Conservation (phyloP, 2,329 filamentous ascomycete species). For the Phaeoacremonium minimum region DNA sequence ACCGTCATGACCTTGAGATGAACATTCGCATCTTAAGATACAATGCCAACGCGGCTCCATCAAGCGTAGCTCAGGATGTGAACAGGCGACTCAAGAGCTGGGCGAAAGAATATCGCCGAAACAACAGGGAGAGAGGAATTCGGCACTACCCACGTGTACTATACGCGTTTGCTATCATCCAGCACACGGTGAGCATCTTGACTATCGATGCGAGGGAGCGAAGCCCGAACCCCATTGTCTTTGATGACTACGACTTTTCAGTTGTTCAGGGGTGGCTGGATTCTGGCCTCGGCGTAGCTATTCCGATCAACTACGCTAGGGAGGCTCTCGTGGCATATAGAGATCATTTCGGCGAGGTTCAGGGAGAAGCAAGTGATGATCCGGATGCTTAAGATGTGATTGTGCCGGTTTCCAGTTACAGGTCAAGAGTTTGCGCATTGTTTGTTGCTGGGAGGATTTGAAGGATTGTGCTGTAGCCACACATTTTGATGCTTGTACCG, state of each 20-base stretch:
- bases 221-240: constrained; percentile 21
- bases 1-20: constrained; percentile 11
- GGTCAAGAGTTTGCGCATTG: too few relatives aligned
- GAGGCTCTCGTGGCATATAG: constrained; percentile 14
- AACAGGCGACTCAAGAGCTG: constrained; percentile 11
- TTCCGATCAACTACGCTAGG: constrained; percentile 26
- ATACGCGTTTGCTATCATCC: constrained; percentile 39
- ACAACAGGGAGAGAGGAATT: constrained; percentile 5
- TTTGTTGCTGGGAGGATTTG: too few relatives aligned
- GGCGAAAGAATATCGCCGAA: constrained; percentile 8
- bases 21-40: constrained; percentile 8
- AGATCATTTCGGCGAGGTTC: constrained; percentile 3
- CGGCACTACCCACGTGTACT: constrained; percentile 20
- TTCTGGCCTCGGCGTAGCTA: constrained; percentile 26
- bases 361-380: constrained; percentile 11
- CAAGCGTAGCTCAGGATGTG: constrained; percentile 5
- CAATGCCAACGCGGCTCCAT: constrained; percentile 1
- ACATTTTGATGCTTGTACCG: too few relatives aligned
- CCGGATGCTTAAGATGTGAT: too few relatives aligned
- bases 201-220: constrained; percentile 35
- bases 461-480: too few relatives aligned
- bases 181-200: constrained; percentile 40
- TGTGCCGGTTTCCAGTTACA: too few relatives aligned
- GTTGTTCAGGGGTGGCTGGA: constrained; percentile 27
- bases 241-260: constrained; percentile 24